phyloP scores from a whole-genome alignment of 305 asterid genomes.

The Solanum hybrid region DNA sequence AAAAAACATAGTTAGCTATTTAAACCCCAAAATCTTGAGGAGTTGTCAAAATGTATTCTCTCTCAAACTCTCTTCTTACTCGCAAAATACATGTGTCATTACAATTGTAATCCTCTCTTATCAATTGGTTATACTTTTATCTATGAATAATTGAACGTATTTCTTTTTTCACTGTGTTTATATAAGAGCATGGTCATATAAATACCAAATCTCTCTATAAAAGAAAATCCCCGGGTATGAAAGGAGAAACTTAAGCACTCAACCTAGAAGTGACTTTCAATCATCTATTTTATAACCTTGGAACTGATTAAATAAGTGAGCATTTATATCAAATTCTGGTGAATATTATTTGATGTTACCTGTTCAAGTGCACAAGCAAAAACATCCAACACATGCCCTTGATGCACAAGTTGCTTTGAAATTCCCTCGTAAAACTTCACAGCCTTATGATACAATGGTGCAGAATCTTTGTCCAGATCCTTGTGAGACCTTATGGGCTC shows the following conservation, averaged over 20 bases:
- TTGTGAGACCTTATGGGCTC: constrained; percentile 95
- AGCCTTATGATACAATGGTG: constrained; percentile 77
- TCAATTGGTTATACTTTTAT: neutral
- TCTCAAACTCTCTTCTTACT: neutral
- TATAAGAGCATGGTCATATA: constrained; percentile 2
- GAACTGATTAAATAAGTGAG: neutral
- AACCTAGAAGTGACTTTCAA: neutral
- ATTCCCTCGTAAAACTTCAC: constrained; percentile 83
- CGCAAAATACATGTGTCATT: neutral
- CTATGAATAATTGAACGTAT: neutral
- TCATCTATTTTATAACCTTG: neutral
- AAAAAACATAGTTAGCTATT: neutral
- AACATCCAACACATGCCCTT: constrained; percentile 91
- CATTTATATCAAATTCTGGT: neutral
- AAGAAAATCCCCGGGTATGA: neutral
- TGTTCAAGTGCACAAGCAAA: constrained; percentile 98
- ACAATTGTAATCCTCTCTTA: neutral
- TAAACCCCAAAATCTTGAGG: neutral
- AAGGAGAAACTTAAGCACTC: neutral
- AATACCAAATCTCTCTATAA: neutral
- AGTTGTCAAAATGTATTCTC: neutral
- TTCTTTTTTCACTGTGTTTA: neutral
- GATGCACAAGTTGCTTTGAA: constrained; percentile 90
- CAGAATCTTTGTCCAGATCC: constrained; percentile 98
- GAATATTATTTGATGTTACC: constrained; percentile 29